phyloP scores from a whole-genome alignment of 768 basidiomycete species.

The Phylloporus arenicola region DNA sequence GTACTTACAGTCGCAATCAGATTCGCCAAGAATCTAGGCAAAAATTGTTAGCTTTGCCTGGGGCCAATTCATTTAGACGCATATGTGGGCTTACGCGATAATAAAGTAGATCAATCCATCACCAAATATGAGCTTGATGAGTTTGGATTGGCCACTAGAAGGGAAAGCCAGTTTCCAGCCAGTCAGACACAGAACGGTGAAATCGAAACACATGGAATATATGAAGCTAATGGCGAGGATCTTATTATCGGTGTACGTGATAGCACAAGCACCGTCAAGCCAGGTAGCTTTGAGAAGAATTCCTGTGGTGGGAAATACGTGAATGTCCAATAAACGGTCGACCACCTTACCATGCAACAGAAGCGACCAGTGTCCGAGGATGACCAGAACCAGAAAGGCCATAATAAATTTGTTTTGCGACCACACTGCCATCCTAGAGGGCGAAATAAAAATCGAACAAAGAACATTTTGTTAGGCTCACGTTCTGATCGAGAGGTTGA shows the following conservation, averaged over 20 bases:
- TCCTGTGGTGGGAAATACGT: conserved; percentile 31
- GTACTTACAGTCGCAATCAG: conserved; percentile 45
- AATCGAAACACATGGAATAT: conserved; percentile 70
- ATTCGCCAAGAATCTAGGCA: conserved; percentile 60
- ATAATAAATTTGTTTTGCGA: conserved; percentile 51
- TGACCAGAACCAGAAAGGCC: conserved; percentile 46
- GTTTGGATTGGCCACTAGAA: conserved; percentile 45
- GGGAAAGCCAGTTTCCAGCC: conserved; percentile 53
- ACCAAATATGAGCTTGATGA: conserved; percentile 62
- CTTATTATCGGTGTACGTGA: conserved; percentile 52
- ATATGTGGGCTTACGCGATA: conserved; percentile 50
- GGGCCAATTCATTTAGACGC: neutral
- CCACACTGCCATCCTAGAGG: conserved; percentile 64
- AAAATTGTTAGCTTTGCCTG: conserved; percentile 3
- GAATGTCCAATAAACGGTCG: neutral
- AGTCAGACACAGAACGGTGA: conserved; percentile 55
- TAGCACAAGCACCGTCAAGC: conserved; percentile 48
- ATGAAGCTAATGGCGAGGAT: conserved; percentile 65
- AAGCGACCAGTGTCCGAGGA: conserved; percentile 68
- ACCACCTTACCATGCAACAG: conserved; percentile 51
- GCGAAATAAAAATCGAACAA: neutral
- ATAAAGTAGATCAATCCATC: conserved; percentile 70
- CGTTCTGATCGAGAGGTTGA: conserved; percentile 68
- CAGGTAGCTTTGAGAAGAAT: conserved; percentile 56
- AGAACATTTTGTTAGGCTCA: conserved; percentile 28